phyloP scores from a whole-genome alignment of 495 filamentous ascomycete genomes.

The Penicillium herquei region DNA sequence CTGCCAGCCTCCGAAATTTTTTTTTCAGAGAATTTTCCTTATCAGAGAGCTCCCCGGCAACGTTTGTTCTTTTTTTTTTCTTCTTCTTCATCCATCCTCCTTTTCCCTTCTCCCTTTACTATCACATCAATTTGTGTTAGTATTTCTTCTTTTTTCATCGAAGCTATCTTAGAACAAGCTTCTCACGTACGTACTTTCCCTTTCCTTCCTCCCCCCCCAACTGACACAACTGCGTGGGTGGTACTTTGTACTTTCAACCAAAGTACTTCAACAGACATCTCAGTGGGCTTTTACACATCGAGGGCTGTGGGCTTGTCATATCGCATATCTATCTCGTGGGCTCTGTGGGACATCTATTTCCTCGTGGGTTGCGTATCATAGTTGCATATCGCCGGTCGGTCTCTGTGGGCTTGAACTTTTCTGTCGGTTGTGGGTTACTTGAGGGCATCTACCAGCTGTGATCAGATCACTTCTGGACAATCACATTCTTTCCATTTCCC shows the following conservation, averaged over 20 bases:
- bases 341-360: slow-evolving; percentile 37
- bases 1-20: slow-evolving; percentile 36
- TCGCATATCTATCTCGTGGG: slow-evolving; percentile 43
- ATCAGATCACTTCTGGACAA: slow-evolving; percentile 30
- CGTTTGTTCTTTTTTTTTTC: slow-evolving; percentile 22
- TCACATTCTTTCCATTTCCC: slow-evolving; percentile 19
- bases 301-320: slow-evolving; percentile 51
- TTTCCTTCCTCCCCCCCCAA: slow-evolving; percentile 22
- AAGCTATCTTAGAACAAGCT: slow-evolving; percentile 9
- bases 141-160: slow-evolving; percentile 12
- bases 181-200: slow-evolving; percentile 16
- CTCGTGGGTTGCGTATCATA: slow-evolving; percentile 46
- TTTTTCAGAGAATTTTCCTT: slow-evolving; percentile 33
- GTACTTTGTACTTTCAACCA: slow-evolving; percentile 27
- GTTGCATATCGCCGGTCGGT: slow-evolving; percentile 45
- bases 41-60: slow-evolving; percentile 30
- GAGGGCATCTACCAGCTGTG: slow-evolving; percentile 43
- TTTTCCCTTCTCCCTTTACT: slow-evolving; percentile 14
- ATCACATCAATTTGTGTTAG: slow-evolving; percentile 18
- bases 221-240: slow-evolving; percentile 39
- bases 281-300: slow-evolving; percentile 45
- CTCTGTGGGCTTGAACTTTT: slow-evolving; percentile 50
- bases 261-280: slow-evolving; percentile 48
- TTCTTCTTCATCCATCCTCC: slow-evolving; percentile 20
- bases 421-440: slow-evolving; percentile 47